Conservation (phyloP, 352 stramenopile species). For the Globisporangium mamillatum region DNA sequence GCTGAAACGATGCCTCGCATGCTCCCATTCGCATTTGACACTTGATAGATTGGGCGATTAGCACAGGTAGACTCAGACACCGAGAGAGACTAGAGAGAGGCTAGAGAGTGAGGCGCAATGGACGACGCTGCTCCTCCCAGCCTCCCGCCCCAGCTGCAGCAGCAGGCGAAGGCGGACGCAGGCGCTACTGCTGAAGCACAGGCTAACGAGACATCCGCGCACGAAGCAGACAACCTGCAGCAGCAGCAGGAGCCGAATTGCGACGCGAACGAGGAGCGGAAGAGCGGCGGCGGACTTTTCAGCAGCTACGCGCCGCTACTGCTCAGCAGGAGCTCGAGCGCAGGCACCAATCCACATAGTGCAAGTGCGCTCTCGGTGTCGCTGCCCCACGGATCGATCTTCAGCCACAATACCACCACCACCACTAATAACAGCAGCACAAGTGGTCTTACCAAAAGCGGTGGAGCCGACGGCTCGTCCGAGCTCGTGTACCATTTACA, state of each 20-base stretch:
- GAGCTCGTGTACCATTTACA: slow-evolving; percentile 66
- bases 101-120: background rate
- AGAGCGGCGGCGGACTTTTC: background rate
- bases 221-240: background rate
- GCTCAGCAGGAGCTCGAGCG: slow-evolving; percentile 15
- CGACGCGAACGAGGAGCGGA: slow-evolving; percentile 22
- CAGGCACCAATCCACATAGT: background rate
- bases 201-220: background rate
- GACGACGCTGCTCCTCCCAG: background rate
- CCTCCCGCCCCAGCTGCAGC: background rate
- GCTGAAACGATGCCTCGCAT: background rate
- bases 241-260: slow-evolving; percentile 31
- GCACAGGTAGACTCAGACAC: background rate
- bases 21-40: slow-evolving; percentile 6
- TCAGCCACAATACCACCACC: background rate
- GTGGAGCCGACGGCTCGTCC: slow-evolving; percentile 7
- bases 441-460: no score
- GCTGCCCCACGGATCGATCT: slow-evolving; percentile 3
- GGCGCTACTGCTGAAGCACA: background rate
- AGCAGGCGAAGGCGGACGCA: background rate
- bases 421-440: slow-evolving; percentile 1
- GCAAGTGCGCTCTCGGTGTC: background rate
- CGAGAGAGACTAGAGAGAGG: background rate
- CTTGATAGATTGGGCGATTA: slow-evolving; percentile 4
- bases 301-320: slow-evolving; percentile 8